phyloP scores from a whole-genome alignment of 805 yeast genomes.

The Ogataea naganishii region DNA sequence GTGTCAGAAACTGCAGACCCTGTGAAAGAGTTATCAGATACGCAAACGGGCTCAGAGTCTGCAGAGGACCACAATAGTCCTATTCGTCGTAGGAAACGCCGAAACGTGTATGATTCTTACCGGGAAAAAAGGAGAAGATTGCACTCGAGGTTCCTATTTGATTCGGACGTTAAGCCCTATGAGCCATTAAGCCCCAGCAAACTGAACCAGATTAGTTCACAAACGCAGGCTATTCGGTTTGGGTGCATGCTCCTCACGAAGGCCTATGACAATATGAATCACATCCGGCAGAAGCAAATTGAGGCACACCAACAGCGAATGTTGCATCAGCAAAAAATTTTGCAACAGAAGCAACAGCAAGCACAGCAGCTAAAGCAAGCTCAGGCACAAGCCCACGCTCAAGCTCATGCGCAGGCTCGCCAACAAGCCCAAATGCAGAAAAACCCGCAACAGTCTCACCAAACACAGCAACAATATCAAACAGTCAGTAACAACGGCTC shows the following conservation, averaged over 20 bases:
- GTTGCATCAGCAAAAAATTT: slow-evolving; percentile 18
- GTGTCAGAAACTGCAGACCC: background rate
- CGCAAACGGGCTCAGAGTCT: background rate
- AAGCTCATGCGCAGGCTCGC: slow-evolving; percentile 6
- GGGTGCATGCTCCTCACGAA: slow-evolving; percentile 87
- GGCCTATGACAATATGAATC: slow-evolving; percentile 80
- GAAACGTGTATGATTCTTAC: slow-evolving; percentile 26
- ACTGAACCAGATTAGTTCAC: slow-evolving; percentile 73
- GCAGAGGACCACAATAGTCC: background rate
- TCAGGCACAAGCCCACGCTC: slow-evolving; percentile 13
- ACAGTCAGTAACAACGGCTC: too few species aligned
- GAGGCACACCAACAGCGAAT: slow-evolving; percentile 27
- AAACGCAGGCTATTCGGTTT: slow-evolving; percentile 83
- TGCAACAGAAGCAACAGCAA: slow-evolving; percentile 28
- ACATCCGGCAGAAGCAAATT: slow-evolving; percentile 58
- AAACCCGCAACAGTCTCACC: too few species aligned
- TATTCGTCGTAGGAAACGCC: slow-evolving; percentile 10
- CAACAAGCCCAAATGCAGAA: slow-evolving; percentile 7
- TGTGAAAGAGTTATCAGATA: too few species aligned
- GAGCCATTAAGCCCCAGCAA: slow-evolving; percentile 74
- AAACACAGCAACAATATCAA: too few species aligned
- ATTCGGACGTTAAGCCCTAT: slow-evolving; percentile 30
- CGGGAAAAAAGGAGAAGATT: slow-evolving; percentile 28
- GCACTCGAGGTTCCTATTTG: slow-evolving; percentile 42
- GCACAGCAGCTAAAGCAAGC: slow-evolving; percentile 22